Conservation (phyloP, 1,284 basidiomycete genomes). For the Cryptococcus depauperatus region DNA sequence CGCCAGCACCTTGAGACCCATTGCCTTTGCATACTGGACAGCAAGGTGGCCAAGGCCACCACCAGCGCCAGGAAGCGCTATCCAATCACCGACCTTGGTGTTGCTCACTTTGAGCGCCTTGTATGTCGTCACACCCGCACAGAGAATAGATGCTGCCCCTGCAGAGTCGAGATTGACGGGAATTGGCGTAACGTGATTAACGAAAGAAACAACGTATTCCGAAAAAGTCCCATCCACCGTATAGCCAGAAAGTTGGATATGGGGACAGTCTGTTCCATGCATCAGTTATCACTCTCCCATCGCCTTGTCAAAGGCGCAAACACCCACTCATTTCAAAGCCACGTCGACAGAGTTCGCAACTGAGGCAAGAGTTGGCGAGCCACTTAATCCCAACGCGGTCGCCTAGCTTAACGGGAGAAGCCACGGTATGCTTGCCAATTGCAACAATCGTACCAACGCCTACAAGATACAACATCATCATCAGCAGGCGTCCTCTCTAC, state of each 20-base stretch:
- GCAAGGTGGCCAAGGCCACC: conserved; percentile 51
- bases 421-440: conserved; percentile 60
- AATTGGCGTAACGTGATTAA: conserved; percentile 61
- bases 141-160: conserved; percentile 72
- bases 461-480: too few species aligned
- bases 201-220: conserved; percentile 58
- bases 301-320: neutral
- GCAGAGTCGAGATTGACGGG: conserved; percentile 59
- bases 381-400: conserved; percentile 80
- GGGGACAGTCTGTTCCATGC: conserved; percentile 47
- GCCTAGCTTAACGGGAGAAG: conserved; percentile 53
- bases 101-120: conserved; percentile 70
- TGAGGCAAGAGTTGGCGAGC: conserved; percentile 61
- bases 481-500: too few species aligned
- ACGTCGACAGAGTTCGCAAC: conserved; percentile 67
- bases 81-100: conserved; percentile 67
- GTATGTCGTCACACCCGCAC: conserved; percentile 58
- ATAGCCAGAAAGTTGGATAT: conserved; percentile 61
- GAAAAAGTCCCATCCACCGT: conserved; percentile 76
- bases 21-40: conserved; percentile 69
- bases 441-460: conserved; percentile 57
- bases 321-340: conserved; percentile 52
- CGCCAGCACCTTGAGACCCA: conserved; percentile 70
- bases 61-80: conserved; percentile 55
- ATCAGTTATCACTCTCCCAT: neutral